Conservation (phyloP, 768 basidiomycete species). For the Boletus eberwhitei region DNA sequence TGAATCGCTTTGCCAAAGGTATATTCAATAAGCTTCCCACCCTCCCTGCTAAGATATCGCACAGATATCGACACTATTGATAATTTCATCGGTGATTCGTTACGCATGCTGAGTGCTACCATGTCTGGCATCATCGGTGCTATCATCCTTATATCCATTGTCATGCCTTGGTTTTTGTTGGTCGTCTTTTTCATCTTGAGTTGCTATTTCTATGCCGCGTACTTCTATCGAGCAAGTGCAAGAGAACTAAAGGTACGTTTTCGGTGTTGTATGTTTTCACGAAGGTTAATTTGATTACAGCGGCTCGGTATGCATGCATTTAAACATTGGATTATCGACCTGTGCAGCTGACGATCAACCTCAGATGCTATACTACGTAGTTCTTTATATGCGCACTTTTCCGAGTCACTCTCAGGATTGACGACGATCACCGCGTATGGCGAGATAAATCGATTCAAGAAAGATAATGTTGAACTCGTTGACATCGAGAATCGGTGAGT, state of each 20-base stretch:
- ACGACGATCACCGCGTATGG: constrained; percentile 88
- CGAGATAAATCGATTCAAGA: constrained; percentile 69
- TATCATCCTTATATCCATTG: constrained; percentile 70
- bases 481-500: constrained; percentile 78
- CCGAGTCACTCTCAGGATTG: constrained; percentile 83
- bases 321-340: not conserved
- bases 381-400: constrained; percentile 88
- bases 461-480: constrained; percentile 70
- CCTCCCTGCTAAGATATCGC: not conserved
- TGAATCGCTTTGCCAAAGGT: constrained; percentile 88
- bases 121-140: constrained; percentile 67
- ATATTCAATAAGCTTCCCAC: not conserved
- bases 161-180: constrained; percentile 84
- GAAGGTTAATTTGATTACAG: constrained; percentile 29
- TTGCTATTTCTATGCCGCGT: constrained; percentile 67
- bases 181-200: constrained; percentile 58
- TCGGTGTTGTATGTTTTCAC: not conserved
- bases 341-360: not conserved
- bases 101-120: constrained; percentile 71
- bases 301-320: constrained; percentile 46
- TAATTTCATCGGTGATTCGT: constrained; percentile 68
- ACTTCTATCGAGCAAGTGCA: constrained; percentile 83
- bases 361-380: constrained; percentile 82
- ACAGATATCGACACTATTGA: constrained; percentile 77
- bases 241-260: constrained; percentile 73